Percentiles rank a stretch among this genome's conserved stretches.
Evolutionary conservation across 108 stramenopile species (phyloP).

Genomic region (Pseudonitzschia multiseries): DNA sequence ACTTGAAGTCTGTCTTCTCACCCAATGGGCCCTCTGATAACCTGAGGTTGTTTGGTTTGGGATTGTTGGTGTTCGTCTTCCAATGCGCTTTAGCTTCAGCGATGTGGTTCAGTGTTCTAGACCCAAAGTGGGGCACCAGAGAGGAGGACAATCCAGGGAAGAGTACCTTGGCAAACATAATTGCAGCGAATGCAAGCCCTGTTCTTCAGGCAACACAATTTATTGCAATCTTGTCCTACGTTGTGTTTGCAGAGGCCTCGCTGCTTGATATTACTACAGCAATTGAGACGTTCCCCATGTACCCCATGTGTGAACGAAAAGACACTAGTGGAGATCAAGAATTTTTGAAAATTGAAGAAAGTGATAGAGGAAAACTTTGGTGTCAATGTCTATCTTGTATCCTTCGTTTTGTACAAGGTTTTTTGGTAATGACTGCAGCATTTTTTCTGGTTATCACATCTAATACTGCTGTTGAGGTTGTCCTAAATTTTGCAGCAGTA

Average conservation of each 20-base stretch:
- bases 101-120: neutral
- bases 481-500: conserved; percentile 34
- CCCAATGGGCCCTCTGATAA: neutral
- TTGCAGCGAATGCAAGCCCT: neutral
- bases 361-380: neutral
- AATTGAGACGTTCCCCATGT: neutral
- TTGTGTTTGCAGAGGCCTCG: neutral
- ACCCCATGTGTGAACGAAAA: neutral
- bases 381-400: neutral
- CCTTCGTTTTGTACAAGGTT: conserved; percentile 12
- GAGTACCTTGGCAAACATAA: neutral
- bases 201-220: neutral
- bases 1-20: too few species aligned
- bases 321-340: too few species aligned
- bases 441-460: conserved; percentile 26
- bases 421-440: conserved; percentile 16
- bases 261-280: neutral
- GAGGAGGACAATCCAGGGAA: neutral
- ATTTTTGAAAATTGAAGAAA: too few species aligned
- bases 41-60: neutral
- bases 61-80: neutral
- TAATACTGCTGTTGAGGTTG: conserved; percentile 12
- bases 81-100: neutral
- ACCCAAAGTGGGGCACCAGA: neutral
- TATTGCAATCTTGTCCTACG: neutral